Conservation (phyloP, 306 rosid genomes). For the Quercus cerris region DNA sequence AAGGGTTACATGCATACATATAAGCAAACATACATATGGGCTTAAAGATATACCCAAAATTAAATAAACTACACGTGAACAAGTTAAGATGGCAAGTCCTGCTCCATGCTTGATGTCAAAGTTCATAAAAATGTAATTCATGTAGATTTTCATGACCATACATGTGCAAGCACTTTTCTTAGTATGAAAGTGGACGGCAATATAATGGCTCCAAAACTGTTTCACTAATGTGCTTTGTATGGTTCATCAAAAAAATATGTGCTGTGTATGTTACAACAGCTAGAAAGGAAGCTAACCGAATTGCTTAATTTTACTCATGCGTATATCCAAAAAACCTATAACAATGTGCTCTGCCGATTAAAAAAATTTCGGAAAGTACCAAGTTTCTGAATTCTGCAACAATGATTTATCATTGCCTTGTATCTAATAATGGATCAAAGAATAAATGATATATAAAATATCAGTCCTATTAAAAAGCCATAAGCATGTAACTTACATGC, state of each 20-base stretch:
- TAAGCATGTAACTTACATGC: conserved; percentile 53
- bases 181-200: not conserved
- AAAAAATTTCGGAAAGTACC: not conserved
- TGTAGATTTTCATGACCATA: not conserved
- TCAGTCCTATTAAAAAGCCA: not conserved
- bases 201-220: not conserved
- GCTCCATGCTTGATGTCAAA: not conserved
- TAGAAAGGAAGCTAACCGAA: not conserved
- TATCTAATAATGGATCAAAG: no score
- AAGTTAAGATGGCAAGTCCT: not conserved
- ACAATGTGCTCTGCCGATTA: not conserved
- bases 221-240: not conserved
- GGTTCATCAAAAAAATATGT: not conserved
- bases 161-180: not conserved
- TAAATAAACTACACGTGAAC: no score
- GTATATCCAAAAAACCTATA: not conserved
- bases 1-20: not conserved
- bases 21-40: not conserved
- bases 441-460: not conserved
- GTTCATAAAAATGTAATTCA: not conserved
- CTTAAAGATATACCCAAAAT: no score
- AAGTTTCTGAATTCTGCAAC: not conserved
- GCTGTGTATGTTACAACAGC: not conserved
- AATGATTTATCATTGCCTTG: not conserved
- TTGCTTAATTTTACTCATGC: not conserved